phyloP scores from a whole-genome alignment of 305 asterid genomes.

The Solanum hybrid region DNA sequence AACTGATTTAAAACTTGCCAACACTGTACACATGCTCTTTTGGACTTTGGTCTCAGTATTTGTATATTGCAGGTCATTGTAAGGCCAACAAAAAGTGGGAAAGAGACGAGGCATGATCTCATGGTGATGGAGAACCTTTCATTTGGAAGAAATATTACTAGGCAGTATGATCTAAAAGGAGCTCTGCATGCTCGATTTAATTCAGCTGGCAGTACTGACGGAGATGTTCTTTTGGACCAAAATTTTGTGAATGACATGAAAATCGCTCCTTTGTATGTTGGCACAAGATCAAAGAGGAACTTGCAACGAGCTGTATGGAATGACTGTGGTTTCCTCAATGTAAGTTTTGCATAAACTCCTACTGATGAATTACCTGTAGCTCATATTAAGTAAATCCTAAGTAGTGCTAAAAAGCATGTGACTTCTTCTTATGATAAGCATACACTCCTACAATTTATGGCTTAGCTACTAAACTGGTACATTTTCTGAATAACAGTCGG shows the following conservation, averaged over 20 bases:
- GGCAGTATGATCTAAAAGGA: conserved; percentile 93
- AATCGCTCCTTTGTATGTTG: conserved; percentile 69
- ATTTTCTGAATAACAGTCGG: conserved; percentile 37
- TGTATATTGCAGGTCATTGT: conserved; percentile 40
- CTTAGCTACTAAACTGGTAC: not conserved
- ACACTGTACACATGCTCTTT: not conserved
- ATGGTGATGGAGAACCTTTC: conserved; percentile 98
- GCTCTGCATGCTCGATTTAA: conserved; percentile 74
- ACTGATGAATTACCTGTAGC: not conserved
- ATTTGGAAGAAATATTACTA: conserved; percentile 57
- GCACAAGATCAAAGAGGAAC: conserved; percentile 58
- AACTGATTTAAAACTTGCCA: not conserved
- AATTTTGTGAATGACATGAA: conserved; percentile 94
- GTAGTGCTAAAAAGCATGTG: not conserved
- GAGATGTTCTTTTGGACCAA: conserved; percentile 86
- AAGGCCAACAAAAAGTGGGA: conserved; percentile 52
- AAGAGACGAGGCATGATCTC: conserved; percentile 76
- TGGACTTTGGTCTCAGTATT: not conserved
- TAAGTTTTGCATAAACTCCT: conserved; percentile 27
- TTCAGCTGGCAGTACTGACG: conserved; percentile 44
- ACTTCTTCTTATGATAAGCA: not conserved
- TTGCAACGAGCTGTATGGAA: conserved; percentile 96
- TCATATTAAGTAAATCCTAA: not conserved
- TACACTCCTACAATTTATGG: not conserved
- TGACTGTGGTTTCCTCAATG: conserved; percentile 78